Conservation (phyloP, 768 basidiomycete genomes). For the Leccinum uliginosum region DNA sequence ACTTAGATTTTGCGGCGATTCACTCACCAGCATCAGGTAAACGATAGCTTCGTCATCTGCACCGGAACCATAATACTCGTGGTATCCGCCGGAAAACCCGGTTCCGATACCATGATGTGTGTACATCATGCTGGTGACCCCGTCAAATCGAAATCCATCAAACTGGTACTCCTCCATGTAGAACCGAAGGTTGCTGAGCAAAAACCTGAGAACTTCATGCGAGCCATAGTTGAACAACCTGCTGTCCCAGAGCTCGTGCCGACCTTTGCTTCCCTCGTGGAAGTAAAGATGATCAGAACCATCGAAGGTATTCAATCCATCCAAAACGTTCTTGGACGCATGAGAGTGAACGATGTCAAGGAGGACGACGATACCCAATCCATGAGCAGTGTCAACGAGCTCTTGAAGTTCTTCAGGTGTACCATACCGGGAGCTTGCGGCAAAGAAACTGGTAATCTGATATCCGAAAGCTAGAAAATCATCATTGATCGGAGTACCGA, state of each 20-base stretch:
- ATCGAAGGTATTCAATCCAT: slow-evolving; percentile 94
- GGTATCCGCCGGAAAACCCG: slow-evolving; percentile 96
- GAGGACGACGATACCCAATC: slow-evolving; percentile 87
- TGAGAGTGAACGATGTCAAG: slow-evolving; percentile 98
- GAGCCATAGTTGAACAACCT: slow-evolving; percentile 94
- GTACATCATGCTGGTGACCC: slow-evolving; percentile 99
- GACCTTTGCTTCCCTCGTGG: slow-evolving; percentile 87
- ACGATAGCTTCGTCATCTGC: slow-evolving; percentile 88
- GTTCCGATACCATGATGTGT: slow-evolving; percentile 95
- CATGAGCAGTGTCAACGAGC: slow-evolving; percentile 92
- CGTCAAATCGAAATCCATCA: slow-evolving; percentile 98
- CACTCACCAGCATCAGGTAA: slow-evolving; percentile 92
- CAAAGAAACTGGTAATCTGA: slow-evolving; percentile 97
- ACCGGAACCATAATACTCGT: slow-evolving; percentile 90
- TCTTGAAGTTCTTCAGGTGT: slow-evolving; percentile 94
- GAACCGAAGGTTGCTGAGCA: slow-evolving; percentile 92
- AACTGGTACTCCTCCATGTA: slow-evolving; percentile 95
- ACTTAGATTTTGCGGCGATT: background rate
- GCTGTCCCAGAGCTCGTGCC: slow-evolving; percentile 97
- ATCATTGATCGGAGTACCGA: background rate
- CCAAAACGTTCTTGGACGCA: slow-evolving; percentile 95
- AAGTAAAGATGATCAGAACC: slow-evolving; percentile 98
- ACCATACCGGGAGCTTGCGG: slow-evolving; percentile 93
- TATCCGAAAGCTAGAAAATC: slow-evolving; percentile 82
- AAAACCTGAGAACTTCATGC: slow-evolving; percentile 92